A percentile compares a stretch with the other conserved stretches of the same genome.
Evolutionary conservation across 257 asterid genomes (phyloP).

Genomic region (Paraleonurus japonicus): DNA sequence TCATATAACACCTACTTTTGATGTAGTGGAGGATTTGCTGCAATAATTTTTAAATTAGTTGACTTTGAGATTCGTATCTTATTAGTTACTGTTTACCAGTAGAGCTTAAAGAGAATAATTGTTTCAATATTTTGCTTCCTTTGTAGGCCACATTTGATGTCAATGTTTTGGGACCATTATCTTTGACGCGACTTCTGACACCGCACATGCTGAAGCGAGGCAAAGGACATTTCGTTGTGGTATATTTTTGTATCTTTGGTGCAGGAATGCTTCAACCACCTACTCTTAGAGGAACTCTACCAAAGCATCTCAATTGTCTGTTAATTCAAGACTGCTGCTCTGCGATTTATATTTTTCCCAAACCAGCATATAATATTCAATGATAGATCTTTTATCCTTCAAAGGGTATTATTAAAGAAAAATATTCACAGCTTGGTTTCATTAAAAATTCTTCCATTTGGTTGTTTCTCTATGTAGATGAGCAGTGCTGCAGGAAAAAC

Average conservation of each 20-base stretch:
- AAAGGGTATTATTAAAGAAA: background rate
- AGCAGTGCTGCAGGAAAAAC: slow-evolving; percentile 99
- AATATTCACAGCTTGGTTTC: background rate
- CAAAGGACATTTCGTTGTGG: slow-evolving; percentile 97
- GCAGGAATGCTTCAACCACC: slow-evolving; percentile 14
- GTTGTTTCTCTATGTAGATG: slow-evolving; percentile 56
- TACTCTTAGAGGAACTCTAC: background rate
- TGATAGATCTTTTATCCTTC: slow-evolving; percentile 2
- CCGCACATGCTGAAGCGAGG: slow-evolving; percentile 93
- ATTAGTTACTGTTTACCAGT: slow-evolving; percentile 1
- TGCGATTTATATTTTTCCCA: background rate
- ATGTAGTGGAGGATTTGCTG: background rate
- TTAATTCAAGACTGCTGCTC: slow-evolving; percentile 6
- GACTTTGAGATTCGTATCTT: background rate
- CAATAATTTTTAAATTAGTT: background rate
- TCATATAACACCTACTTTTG: no score
- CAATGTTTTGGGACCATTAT: slow-evolving; percentile 87
- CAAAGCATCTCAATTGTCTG: background rate
- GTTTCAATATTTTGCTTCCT: slow-evolving; percentile 31
- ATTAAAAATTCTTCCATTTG: slow-evolving; percentile 15
- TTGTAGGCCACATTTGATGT: slow-evolving; percentile 83
- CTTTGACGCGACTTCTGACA: slow-evolving; percentile 70
- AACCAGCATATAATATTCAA: slow-evolving; percentile 3
- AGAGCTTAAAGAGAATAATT: background rate
- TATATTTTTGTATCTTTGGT: slow-evolving; percentile 36